Evolutionary conservation across 768 basidiomycete genomes (phyloP).

Genomic region (Nidularia sp.): DNA sequence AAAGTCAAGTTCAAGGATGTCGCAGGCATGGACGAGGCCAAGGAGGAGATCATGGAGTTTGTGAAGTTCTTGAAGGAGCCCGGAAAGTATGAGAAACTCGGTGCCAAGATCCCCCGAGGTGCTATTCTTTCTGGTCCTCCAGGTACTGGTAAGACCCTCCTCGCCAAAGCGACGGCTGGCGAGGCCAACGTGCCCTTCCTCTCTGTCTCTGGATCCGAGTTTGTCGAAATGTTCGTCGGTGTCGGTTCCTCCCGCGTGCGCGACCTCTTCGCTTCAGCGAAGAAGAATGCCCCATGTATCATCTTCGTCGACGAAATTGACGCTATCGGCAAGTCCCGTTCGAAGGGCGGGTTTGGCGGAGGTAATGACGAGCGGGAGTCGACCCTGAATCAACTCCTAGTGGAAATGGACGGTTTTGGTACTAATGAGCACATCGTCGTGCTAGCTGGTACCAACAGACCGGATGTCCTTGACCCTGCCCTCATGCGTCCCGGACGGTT

Average conservation of each 20-base stretch:
- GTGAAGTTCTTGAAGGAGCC: slow-evolving; percentile 99
- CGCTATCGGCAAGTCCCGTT: slow-evolving; percentile 94
- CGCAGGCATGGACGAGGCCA: slow-evolving; percentile 99
- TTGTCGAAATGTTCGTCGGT: slow-evolving; percentile 99
- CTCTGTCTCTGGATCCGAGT: slow-evolving; percentile 97
- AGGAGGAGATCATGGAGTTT: slow-evolving; percentile 99
- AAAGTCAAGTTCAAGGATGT: slow-evolving; percentile 94
- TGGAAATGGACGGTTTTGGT: slow-evolving; percentile 99
- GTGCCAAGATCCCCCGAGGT: slow-evolving; percentile 96
- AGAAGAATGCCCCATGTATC: slow-evolving; percentile 97
- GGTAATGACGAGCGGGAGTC: slow-evolving; percentile 98
- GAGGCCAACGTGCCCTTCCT: slow-evolving; percentile 98
- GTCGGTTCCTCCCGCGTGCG: slow-evolving; percentile 97
- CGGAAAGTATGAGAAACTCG: slow-evolving; percentile 88
- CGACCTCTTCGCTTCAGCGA: slow-evolving; percentile 95
- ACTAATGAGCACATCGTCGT: slow-evolving; percentile 97
- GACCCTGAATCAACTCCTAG: slow-evolving; percentile 94
- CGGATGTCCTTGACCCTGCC: slow-evolving; percentile 93
- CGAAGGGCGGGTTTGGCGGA: slow-evolving; percentile 64
- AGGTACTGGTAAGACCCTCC: slow-evolving; percentile 95
- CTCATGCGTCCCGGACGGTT: slow-evolving; percentile 97
- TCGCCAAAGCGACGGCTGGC: slow-evolving; percentile 98
- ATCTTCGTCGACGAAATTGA: slow-evolving; percentile 99
- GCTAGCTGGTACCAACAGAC: slow-evolving; percentile 93
- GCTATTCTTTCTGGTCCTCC: slow-evolving; percentile 95